phyloP scores from a whole-genome alignment of 352 stramenopile genomes.

The Globisporangium cylindrosporum region DNA sequence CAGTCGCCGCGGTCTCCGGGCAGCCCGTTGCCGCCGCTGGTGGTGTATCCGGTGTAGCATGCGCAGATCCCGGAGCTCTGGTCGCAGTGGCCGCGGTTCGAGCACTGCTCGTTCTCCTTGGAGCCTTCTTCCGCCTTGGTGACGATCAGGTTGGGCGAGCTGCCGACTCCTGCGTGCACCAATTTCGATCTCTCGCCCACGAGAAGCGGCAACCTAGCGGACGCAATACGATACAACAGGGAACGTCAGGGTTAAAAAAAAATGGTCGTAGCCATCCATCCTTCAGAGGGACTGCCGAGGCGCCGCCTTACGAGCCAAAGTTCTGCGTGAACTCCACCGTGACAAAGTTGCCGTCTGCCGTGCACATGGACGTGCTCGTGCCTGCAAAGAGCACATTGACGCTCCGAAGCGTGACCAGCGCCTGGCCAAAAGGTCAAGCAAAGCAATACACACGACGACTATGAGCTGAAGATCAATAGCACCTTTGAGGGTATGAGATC shows the following conservation, averaged over 20 bases:
- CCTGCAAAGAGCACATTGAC: slow-evolving; percentile 61
- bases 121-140: slow-evolving; percentile 72
- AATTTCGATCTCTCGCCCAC: slow-evolving; percentile 67
- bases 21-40: slow-evolving; percentile 49
- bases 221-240: not conserved
- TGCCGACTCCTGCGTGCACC: slow-evolving; percentile 54
- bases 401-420: slow-evolving; percentile 49
- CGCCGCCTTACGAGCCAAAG: slow-evolving; percentile 49
- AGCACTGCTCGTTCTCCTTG: slow-evolving; percentile 88
- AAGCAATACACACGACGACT: not conserved
- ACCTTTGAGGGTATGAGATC: not conserved
- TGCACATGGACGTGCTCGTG: slow-evolving; percentile 56
- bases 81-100: slow-evolving; percentile 71
- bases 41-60: slow-evolving; percentile 84
- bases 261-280: too few relatives aligned
- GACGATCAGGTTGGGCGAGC: slow-evolving; percentile 38
- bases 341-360: slow-evolving; percentile 61
- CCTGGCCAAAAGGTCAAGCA: slow-evolving; percentile 22
- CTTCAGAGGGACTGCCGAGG: too few relatives aligned
- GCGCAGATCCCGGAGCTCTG: slow-evolving; percentile 76
- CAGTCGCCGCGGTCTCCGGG: slow-evolving; percentile 71
- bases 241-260: not conserved
- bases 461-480: too few relatives aligned
- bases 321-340: slow-evolving; percentile 81
- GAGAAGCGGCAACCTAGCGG: slow-evolving; percentile 49